These are phyloP conservation scores for Geosmithia morbida DNA, from an alignment of 2,329 filamentous ascomycete genomes.

Conservation along the genomic window DNA sequence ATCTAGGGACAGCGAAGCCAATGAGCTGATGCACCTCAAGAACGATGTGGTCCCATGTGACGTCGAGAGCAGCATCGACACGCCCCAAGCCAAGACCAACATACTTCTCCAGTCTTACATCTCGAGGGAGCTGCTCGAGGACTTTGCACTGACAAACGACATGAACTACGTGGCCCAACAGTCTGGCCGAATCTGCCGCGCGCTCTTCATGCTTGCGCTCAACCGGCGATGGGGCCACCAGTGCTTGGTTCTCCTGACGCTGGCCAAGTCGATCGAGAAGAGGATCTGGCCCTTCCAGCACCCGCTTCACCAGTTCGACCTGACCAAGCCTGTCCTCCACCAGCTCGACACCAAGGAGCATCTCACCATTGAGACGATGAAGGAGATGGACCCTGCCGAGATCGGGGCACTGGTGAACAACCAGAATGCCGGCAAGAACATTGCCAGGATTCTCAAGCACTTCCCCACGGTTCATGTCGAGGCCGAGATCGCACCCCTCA, in stretches of 20 bases:
- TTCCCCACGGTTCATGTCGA: slow-evolving; percentile 89
- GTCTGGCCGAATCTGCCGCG: slow-evolving; percentile 82
- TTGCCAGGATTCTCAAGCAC: slow-evolving; percentile 69
- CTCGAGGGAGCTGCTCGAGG: slow-evolving; percentile 72
- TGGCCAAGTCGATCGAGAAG: slow-evolving; percentile 96
- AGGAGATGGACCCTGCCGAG: slow-evolving; percentile 86
- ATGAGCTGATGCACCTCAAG: slow-evolving; percentile 66
- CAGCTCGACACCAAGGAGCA: slow-evolving; percentile 73
- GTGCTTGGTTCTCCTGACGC: slow-evolving; percentile 75
- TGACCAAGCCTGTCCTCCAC: slow-evolving; percentile 69
- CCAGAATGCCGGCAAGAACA: slow-evolving; percentile 67
- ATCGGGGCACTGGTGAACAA: slow-evolving; percentile 90
- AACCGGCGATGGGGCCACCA: slow-evolving; percentile 94
- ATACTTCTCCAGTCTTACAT: slow-evolving; percentile 92
- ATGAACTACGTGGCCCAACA: slow-evolving; percentile 93
- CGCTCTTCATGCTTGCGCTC: slow-evolving; percentile 92
- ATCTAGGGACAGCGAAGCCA: slow-evolving; percentile 75
- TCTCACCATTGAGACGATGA: slow-evolving; percentile 65
- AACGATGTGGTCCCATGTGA: slow-evolving; percentile 62
- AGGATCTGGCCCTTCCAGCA: slow-evolving; percentile 92
- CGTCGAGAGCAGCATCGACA: slow-evolving; percentile 56
- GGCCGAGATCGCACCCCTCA: slow-evolving; percentile 87
- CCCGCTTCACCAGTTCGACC: slow-evolving; percentile 86
- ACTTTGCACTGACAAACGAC: slow-evolving; percentile 88
- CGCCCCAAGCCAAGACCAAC: slow-evolving; percentile 83